These are phyloP conservation scores for Fusarium penzigii DNA, from an alignment of 2,329 filamentous ascomycete genomes.

Conservation along the genomic window DNA sequence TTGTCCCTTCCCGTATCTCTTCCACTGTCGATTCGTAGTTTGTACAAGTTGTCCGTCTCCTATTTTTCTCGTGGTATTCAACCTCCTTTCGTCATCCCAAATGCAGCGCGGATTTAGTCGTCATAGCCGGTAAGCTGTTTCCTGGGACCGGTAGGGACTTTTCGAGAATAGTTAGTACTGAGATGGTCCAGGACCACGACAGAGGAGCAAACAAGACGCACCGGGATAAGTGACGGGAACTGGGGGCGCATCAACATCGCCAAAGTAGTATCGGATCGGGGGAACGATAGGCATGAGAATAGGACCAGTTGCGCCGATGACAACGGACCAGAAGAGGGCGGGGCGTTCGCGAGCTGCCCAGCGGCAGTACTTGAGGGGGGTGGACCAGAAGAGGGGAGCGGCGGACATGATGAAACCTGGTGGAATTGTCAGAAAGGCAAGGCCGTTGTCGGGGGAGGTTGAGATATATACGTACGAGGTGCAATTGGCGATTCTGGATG, in stretches of 20 bases:
- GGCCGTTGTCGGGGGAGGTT: not conserved
- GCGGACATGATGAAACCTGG: slow-evolving; percentile 55
- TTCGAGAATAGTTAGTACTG: slow-evolving; percentile 1
- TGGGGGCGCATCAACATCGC: slow-evolving; percentile 69
- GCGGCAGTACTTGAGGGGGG: slow-evolving; percentile 80
- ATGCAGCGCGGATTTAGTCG: slow-evolving; percentile 40
- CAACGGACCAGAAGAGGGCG: slow-evolving; percentile 84
- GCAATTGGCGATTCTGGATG: slow-evolving; percentile 38
- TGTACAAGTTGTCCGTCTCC: slow-evolving; percentile 25
- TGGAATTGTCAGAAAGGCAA: not conserved
- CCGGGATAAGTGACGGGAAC: slow-evolving; percentile 92
- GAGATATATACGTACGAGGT: slow-evolving; percentile 17
- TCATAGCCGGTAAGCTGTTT: slow-evolving; percentile 63
- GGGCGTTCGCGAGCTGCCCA: slow-evolving; percentile 89
- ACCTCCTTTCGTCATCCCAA: slow-evolving; percentile 4
- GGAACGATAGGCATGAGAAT: slow-evolving; percentile 70
- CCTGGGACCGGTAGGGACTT: slow-evolving; percentile 60
- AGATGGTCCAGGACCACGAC: not conserved
- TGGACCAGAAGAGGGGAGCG: slow-evolving; percentile 77
- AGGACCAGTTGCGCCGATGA: slow-evolving; percentile 74
- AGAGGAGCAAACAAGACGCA: slow-evolving; percentile 50
- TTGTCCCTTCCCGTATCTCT: slow-evolving; percentile 23
- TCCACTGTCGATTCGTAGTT: slow-evolving; percentile 25
- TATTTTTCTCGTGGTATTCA: slow-evolving; percentile 8
- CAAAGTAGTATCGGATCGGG: slow-evolving; percentile 69